phyloP scores from a whole-genome alignment of 2,329 filamentous ascomycete genomes.

The Hymenoscyphus linearis region DNA sequence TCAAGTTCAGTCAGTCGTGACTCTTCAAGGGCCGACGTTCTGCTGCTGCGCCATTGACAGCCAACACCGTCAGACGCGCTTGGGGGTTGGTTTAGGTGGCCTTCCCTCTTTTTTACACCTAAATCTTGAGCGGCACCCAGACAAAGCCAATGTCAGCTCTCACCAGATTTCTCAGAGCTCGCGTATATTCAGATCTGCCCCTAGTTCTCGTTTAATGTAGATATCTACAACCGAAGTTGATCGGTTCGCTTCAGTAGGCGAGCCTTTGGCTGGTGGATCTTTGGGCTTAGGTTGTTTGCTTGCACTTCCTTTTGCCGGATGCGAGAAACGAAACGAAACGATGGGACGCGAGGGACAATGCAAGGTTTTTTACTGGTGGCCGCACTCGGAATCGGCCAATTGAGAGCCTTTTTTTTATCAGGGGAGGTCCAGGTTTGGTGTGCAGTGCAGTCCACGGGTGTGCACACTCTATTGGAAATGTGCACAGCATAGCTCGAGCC shows the following conservation, averaged over 20 bases:
- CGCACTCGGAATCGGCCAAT: neutral
- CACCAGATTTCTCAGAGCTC: neutral
- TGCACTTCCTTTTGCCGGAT: neutral
- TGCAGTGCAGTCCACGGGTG: no score
- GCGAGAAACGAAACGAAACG: neutral
- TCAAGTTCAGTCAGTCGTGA: neutral
- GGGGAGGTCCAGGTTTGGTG: neutral
- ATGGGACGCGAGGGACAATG: neutral
- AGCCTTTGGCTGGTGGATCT: neutral
- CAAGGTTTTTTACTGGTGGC: neutral
- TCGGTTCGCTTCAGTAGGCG: no score
- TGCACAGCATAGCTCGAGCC: neutral
- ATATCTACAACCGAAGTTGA: no score
- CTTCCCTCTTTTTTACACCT: neutral
- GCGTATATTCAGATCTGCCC: neutral
- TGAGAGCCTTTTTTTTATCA: neutral
- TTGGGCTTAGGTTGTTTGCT: neutral
- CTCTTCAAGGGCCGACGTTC: neutral
- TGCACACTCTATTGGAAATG: neutral
- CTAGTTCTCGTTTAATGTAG: no score
- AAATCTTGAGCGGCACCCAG: neutral
- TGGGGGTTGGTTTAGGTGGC: neutral
- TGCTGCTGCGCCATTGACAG: conserved; percentile 1
- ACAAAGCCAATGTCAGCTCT: neutral
- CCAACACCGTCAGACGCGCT: neutral